phyloP scores from a whole-genome alignment of 257 asterid species.

The Solanum pinnatisectum region DNA sequence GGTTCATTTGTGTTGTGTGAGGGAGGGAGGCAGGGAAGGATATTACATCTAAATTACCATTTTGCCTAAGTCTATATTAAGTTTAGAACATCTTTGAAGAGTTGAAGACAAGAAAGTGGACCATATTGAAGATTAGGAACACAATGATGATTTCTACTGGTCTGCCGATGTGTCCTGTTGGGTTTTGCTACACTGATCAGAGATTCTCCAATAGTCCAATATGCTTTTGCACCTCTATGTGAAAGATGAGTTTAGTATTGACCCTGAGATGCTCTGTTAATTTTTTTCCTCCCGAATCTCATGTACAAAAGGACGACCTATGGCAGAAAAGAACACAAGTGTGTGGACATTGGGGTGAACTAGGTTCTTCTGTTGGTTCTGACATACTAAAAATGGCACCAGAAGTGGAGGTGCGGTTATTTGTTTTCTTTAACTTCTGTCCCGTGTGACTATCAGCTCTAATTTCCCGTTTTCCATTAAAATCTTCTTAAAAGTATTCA shows the following conservation, averaged over 20 bases:
- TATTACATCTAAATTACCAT: not conserved
- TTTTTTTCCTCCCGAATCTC: not conserved
- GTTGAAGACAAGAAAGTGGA: not conserved
- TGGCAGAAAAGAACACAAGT: not conserved
- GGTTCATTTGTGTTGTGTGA: not conserved
- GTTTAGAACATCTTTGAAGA: not conserved
- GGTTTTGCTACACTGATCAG: not conserved
- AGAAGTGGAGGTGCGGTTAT: not conserved
- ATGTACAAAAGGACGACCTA: not conserved
- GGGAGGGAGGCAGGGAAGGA: not conserved
- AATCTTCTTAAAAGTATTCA: not conserved
- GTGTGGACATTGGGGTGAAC: not conserved
- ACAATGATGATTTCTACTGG: not conserved
- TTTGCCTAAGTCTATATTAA: not conserved
- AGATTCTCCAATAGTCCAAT: not conserved
- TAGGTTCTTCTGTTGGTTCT: not conserved
- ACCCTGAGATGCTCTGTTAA: not conserved
- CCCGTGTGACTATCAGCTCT: not conserved
- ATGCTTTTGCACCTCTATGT: not conserved
- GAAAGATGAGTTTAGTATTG: not conserved
- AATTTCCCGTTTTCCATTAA: not conserved
- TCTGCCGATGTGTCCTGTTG: not conserved
- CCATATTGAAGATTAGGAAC: not conserved
- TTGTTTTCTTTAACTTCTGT: not conserved
- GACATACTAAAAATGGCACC: not conserved